These are phyloP conservation scores for Cladosporium sp. DNA, from an alignment of 2,329 filamentous ascomycete genomes.

Conservation along the genomic window DNA sequence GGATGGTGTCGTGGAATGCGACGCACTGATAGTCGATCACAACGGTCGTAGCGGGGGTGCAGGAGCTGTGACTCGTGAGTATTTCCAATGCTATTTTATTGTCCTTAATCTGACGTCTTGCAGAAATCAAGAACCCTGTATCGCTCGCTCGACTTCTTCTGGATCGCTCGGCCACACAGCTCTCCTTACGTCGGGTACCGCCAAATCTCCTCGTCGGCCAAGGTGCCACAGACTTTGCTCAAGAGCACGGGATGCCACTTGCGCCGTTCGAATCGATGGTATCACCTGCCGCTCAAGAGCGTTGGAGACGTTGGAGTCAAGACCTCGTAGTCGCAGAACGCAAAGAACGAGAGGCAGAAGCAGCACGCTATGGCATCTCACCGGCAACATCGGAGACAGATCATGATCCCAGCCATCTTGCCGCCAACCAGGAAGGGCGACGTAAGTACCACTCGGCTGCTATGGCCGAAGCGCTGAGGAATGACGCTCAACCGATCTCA, in stretches of 20 bases:
- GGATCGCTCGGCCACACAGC: slow-evolving; percentile 66
- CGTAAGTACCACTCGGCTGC: slow-evolving; percentile 37
- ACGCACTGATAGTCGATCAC: slow-evolving; percentile 90
- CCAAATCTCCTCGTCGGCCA: slow-evolving; percentile 86
- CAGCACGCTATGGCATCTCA: slow-evolving; percentile 18
- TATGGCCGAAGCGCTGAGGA: slow-evolving; percentile 28
- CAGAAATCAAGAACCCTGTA: slow-evolving; percentile 91
- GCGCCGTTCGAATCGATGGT: slow-evolving; percentile 73
- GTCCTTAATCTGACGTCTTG: slow-evolving; percentile 16
- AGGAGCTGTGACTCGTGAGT: slow-evolving; percentile 82
- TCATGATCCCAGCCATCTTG: slow-evolving; percentile 13
- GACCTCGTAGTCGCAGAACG: slow-evolving; percentile 64
- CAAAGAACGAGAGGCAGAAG: slow-evolving; percentile 34
- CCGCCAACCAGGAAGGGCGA: slow-evolving; percentile 20
- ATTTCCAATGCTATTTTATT: not conserved
- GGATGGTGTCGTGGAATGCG: slow-evolving; percentile 87
- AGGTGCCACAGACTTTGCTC: slow-evolving; percentile 82
- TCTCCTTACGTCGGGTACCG: slow-evolving; percentile 84
- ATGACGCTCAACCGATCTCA: slow-evolving; percentile 33
- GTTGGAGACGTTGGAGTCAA: slow-evolving; percentile 70
- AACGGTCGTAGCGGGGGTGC: slow-evolving; percentile 87
- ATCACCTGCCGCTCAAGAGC: slow-evolving; percentile 72
- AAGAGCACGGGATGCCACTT: slow-evolving; percentile 68
- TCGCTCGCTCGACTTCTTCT: slow-evolving; percentile 79
- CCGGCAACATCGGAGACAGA: slow-evolving; percentile 22